A percentile compares a stretch with the other conserved stretches of the same genome.
phyloP scores from a whole-genome alignment of 306 rosid species.

The Cucumis cinereus region DNA sequence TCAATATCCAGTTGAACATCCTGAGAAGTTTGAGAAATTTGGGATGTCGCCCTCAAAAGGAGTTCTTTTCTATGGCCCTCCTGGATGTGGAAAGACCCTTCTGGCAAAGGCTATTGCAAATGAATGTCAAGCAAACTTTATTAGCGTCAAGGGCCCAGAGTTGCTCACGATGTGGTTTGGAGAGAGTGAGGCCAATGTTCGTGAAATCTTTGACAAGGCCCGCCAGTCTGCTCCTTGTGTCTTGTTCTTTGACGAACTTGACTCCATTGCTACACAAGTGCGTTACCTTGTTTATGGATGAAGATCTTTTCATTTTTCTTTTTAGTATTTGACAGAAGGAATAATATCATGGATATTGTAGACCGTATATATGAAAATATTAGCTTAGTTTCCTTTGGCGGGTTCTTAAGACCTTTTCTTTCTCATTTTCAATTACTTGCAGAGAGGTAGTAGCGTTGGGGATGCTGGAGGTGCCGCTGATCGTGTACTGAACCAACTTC shows the following conservation, averaged over 20 bases:
- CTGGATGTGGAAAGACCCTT: slow-evolving; percentile 98
- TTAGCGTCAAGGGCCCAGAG: slow-evolving; percentile 96
- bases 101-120: slow-evolving; percentile 96
- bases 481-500: slow-evolving; percentile 90
- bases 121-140: slow-evolving; percentile 97
- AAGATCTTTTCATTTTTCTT: neutral
- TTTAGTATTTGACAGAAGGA: neutral
- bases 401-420: neutral
- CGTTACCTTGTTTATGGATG: neutral
- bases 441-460: slow-evolving; percentile 96
- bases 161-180: slow-evolving; percentile 99
- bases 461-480: slow-evolving; percentile 99
- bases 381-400: neutral
- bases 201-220: slow-evolving; percentile 99
- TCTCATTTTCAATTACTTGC: slow-evolving; percentile 2
- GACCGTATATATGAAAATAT: neutral
- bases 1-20: slow-evolving; percentile 99
- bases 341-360: neutral
- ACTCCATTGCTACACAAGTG: slow-evolving; percentile 98
- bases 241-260: slow-evolving; percentile 95
- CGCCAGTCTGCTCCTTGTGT: slow-evolving; percentile 99
- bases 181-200: slow-evolving; percentile 97
- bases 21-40: slow-evolving; percentile 91
- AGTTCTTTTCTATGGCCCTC: slow-evolving; percentile 97
- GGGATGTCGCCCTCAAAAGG: slow-evolving; percentile 99